A percentile compares a stretch with the other conserved stretches of the same genome.
phyloP scores from a whole-genome alignment of 352 stramenopile species.

The Phytopythium aichiense region DNA sequence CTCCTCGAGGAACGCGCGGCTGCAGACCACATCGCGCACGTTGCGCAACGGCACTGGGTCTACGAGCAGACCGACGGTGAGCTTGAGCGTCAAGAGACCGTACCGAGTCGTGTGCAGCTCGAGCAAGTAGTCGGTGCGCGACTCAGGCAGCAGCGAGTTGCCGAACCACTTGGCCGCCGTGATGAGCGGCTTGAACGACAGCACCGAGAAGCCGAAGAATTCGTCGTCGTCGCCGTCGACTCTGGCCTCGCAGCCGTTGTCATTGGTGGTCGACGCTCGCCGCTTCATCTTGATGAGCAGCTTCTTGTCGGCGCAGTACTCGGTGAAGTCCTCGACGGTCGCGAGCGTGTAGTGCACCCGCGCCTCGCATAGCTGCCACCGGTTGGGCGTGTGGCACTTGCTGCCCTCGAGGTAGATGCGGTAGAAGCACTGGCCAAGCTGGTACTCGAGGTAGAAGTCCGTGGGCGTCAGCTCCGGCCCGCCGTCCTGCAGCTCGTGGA shows the following conservation, averaged over 20 bases:
- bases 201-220: slow-evolving; percentile 49
- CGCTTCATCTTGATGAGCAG: slow-evolving; percentile 69
- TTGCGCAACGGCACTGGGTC: slow-evolving; percentile 50
- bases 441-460: slow-evolving; percentile 79
- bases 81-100: slow-evolving; percentile 66
- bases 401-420: slow-evolving; percentile 67
- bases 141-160: slow-evolving; percentile 44
- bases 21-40: slow-evolving; percentile 47
- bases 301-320: slow-evolving; percentile 62
- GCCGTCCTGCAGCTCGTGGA: slow-evolving; percentile 79
- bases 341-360: slow-evolving; percentile 65
- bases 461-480: slow-evolving; percentile 42
- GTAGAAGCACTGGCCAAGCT: slow-evolving; percentile 57
- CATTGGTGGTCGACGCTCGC: neutral
- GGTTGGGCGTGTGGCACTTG: slow-evolving; percentile 75
- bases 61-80: slow-evolving; percentile 65
- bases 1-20: slow-evolving; percentile 52
- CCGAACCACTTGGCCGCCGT: slow-evolving; percentile 55
- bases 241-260: neutral
- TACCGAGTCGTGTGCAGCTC: slow-evolving; percentile 56
- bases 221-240: slow-evolving; percentile 17
- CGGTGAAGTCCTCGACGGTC: slow-evolving; percentile 59
- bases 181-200: slow-evolving; percentile 53
- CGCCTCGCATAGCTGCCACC: slow-evolving; percentile 79
- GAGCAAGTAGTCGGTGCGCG: slow-evolving; percentile 56